Evolutionary conservation across 139 green algal species (phyloP), one percentile per base, ranked within the genome.

Genomic region (Chlorella sp.): DNA sequence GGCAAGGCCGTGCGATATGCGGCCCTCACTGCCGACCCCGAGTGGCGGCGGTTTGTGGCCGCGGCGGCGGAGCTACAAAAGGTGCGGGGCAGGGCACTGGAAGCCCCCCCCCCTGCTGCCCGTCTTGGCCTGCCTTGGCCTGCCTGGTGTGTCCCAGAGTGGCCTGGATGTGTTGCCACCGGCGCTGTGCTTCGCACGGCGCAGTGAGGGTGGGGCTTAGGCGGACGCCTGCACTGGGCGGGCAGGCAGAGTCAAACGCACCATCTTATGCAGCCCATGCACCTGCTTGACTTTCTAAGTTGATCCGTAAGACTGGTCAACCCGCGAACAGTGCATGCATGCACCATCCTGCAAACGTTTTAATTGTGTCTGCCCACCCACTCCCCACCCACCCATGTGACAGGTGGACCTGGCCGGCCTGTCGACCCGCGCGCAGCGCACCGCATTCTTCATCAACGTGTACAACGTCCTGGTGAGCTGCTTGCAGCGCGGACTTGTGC

Each of bases 361-460:
- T n/a, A n/a, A n/a, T n/a, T n/a, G n/a, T n/a, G n/a, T n/a, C n/a
- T n/a, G n/a, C n/a, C n/a, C n/a, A n/a, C n/a, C n/a, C n/a, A n/a
- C n/a, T n/a, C 67, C 34, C 48, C 68, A 9, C 13, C 19, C 0
- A 14, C 1, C 48, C 1, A 30, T 48, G 2, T 69, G 77, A 26
- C 74, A 94, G 90, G 88, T 95, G 41, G 90, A 96, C 65, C 79
- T 98, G 11, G 73, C 76, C 0, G 78, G 81, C 0, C 89, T 99
- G 68, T 84, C 51, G 2, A 46, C 34, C 54, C 77, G 86, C 1
- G 80, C 93, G 13, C 90, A 95, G 86, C 90, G 92, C 6, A 95
- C 92, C n/a, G 92, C 92, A 9, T 96, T 99, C 85, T 97, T 92
- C 83, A 96, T 98, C 90, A 99, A 99, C 90, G 14, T 60, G 11